A percentile compares a stretch with the other conserved stretches of the same genome.
These are phyloP conservation scores for Cryptosporidium andersoni DNA, from an alignment of 169 alveolate species.

Conservation along the genomic window DNA sequence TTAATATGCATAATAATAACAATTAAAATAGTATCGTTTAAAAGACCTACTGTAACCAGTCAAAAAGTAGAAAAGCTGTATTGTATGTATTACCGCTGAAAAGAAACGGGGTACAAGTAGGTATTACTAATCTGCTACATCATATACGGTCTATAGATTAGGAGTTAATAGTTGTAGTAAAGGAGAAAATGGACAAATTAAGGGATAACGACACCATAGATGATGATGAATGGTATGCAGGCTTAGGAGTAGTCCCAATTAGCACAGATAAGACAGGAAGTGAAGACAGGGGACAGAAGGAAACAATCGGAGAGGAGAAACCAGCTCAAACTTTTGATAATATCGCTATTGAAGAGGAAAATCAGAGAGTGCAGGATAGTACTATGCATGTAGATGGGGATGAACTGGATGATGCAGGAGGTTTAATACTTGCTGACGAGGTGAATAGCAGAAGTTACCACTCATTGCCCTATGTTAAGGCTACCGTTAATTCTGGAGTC, in stretches of 20 bases:
- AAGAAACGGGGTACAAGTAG: background rate
- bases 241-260: constrained; percentile 63
- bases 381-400: constrained; percentile 14
- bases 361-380: background rate
- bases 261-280: constrained; percentile 1
- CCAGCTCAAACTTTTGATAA: background rate
- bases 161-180: background rate
- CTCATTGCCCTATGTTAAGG: constrained; percentile 42
- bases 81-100: background rate
- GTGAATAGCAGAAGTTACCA: constrained; percentile 61
- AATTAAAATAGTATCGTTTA: no score
- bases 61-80: background rate
- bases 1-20: no score
- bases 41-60: background rate
- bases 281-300: background rate
- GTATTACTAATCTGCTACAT: background rate
- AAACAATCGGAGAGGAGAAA: background rate
- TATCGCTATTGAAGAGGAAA: background rate
- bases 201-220: constrained; percentile 45
- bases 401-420: constrained; percentile 53
- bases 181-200: background rate
- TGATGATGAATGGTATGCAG: constrained; percentile 72
- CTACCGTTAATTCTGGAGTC: background rate
- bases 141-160: background rate
- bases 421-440: constrained; percentile 60